These are phyloP conservation scores for Leccinellum luteum DNA, from an alignment of 768 basidiomycete genomes.

Conservation along the genomic window DNA sequence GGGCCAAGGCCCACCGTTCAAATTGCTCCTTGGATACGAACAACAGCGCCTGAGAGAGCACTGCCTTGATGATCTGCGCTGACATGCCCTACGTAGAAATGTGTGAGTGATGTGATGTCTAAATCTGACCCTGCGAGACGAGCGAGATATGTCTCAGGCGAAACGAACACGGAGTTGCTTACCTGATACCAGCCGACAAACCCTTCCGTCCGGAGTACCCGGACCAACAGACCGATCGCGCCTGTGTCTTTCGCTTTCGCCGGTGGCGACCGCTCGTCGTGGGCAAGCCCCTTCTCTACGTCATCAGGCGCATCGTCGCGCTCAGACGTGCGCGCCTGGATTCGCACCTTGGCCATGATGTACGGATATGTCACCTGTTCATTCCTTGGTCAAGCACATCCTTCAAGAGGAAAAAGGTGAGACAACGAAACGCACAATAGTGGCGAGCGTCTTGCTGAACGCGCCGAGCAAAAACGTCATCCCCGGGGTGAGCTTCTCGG, in stretches of 20 bases:
- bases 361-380: constrained; percentile 89
- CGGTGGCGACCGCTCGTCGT: not conserved
- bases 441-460: constrained; percentile 91
- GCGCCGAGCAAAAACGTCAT: constrained; percentile 87
- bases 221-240: constrained; percentile 71
- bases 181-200: constrained; percentile 96
- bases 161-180: not conserved
- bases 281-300: constrained; percentile 19
- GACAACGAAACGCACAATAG: constrained; percentile 58
- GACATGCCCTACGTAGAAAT: constrained; percentile 76
- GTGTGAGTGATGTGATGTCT: not conserved
- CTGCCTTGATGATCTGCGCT: constrained; percentile 95
- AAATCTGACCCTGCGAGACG: not conserved
- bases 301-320: constrained; percentile 38
- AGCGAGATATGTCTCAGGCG: not conserved
- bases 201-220: constrained; percentile 75
- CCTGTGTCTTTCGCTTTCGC: constrained; percentile 53
- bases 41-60: constrained; percentile 89
- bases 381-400: not conserved
- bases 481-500: constrained; percentile 69
- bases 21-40: constrained; percentile 99
- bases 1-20: constrained; percentile 78
- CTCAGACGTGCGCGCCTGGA: constrained; percentile 79
- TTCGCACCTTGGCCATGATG: constrained; percentile 94
- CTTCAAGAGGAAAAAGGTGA: not conserved